Conservation (phyloP, 2,329 filamentous ascomycete genomes). For the Talaromyces albobiverticillius region DNA sequence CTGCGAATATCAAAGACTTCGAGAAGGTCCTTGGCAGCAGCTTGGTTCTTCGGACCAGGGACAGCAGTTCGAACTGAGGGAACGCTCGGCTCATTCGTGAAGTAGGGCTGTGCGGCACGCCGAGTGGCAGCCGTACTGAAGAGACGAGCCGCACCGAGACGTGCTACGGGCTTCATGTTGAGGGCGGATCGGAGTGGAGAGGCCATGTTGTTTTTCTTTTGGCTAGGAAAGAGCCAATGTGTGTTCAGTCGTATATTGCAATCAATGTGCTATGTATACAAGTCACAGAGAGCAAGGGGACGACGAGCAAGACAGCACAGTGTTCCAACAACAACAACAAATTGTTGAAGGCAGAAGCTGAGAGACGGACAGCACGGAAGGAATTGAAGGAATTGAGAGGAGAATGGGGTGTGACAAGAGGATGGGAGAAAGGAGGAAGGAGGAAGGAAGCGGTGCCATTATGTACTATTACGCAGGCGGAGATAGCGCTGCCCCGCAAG, state of each 20-base stretch:
- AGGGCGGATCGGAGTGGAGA: constrained; percentile 35
- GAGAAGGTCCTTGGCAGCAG: constrained; percentile 67
- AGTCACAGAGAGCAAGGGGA: too few species aligned
- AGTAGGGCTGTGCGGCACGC: constrained; percentile 47
- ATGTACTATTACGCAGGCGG: neutral
- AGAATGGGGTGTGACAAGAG: neutral
- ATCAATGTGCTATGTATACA: neutral
- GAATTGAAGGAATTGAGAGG: neutral
- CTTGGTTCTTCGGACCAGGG: constrained; percentile 72
- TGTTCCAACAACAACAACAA: too few species aligned
- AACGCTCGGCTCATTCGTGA: constrained; percentile 57
- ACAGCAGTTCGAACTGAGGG: constrained; percentile 59
- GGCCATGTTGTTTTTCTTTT: constrained; percentile 26
- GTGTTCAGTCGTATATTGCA: too few species aligned
- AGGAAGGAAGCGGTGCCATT: neutral
- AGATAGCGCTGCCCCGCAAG: neutral
- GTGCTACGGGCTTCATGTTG: constrained; percentile 30
- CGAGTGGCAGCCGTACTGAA: constrained; percentile 35
- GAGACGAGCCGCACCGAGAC: constrained; percentile 32
- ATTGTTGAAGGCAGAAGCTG: too few species aligned
- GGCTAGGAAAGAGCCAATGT: neutral
- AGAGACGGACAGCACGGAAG: neutral
- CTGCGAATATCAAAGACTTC: constrained; percentile 82
- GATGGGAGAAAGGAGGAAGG: too few species aligned
- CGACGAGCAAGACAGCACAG: too few species aligned